phyloP scores from a whole-genome alignment of 1,284 basidiomycete species.

The Cryptococcus hybrid region DNA sequence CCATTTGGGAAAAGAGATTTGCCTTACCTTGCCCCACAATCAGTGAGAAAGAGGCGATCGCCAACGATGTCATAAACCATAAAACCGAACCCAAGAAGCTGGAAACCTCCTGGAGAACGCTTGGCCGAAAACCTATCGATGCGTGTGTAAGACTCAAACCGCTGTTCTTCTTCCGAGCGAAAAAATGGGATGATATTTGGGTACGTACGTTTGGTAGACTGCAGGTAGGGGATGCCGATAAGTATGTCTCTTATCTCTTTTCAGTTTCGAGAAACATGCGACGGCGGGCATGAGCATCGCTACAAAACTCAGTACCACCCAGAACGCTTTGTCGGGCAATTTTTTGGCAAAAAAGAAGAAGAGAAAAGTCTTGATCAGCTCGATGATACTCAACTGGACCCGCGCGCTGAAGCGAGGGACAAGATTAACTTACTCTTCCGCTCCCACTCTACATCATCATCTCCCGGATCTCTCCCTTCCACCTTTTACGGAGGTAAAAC shows the following conservation, averaged over 20 bases:
- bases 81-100: constrained; percentile 57
- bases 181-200: too few species aligned
- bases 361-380: too few species aligned
- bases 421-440: constrained; percentile 53
- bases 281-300: constrained; percentile 58
- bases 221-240: constrained; percentile 38
- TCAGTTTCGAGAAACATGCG: constrained; percentile 51
- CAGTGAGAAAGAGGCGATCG: constrained; percentile 54
- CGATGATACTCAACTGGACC: too few species aligned
- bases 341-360: background rate
- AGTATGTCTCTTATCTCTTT: constrained; percentile 47
- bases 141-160: background rate
- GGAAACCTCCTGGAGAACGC: constrained; percentile 54
- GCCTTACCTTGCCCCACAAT: constrained; percentile 54
- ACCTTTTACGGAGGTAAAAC: constrained; percentile 40
- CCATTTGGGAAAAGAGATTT: background rate
- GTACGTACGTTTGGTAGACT: constrained; percentile 28
- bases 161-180: too few species aligned
- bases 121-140: constrained; percentile 50
- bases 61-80: constrained; percentile 58
- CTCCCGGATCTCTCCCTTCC: constrained; percentile 21
- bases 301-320: constrained; percentile 57
- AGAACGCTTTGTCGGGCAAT: constrained; percentile 43
- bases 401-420: background rate
- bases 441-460: constrained; percentile 55